A percentile compares a stretch with the other conserved stretches of the same genome.
These are phyloP conservation scores for Xylaria hypoxylon DNA, from an alignment of 2,329 filamentous ascomycete species.

Conservation along the genomic window DNA sequence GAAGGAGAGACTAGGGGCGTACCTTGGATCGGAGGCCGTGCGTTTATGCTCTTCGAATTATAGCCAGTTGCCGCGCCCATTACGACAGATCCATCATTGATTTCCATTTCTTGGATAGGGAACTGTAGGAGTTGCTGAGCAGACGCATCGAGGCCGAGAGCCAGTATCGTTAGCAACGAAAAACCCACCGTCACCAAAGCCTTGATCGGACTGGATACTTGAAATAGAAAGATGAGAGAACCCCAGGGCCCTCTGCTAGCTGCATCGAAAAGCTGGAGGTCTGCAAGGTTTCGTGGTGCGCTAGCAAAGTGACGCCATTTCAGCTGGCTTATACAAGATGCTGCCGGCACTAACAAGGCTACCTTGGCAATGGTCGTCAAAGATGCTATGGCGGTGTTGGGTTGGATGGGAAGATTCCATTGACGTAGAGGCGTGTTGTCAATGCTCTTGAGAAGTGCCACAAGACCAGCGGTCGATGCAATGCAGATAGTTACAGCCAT, in stretches of 20 bases:
- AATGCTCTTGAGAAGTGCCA: conserved; percentile 9
- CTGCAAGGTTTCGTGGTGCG: conserved; percentile 37
- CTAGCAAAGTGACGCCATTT: conserved; percentile 51
- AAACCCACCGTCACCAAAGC: conserved; percentile 28
- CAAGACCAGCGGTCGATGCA: neutral
- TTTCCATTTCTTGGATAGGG: conserved; percentile 19
- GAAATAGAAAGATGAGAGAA: conserved; percentile 32
- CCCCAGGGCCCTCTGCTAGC: conserved; percentile 46
- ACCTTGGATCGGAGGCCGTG: neutral
- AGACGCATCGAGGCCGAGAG: conserved; percentile 40
- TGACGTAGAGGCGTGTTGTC: conserved; percentile 6
- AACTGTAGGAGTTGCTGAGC: conserved; percentile 41
- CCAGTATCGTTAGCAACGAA: conserved; percentile 39
- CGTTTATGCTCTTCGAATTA: conserved; percentile 29
- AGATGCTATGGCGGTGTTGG: conserved; percentile 33
- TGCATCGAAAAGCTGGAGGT: conserved; percentile 43
- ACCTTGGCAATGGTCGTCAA: conserved; percentile 50
- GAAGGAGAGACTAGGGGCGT: neutral
- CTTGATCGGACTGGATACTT: conserved; percentile 17
- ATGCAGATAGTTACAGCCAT: conserved; percentile 10
- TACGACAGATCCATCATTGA: conserved; percentile 30
- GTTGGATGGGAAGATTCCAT: conserved; percentile 15
- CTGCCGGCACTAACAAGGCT: conserved; percentile 48
- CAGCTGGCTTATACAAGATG: conserved; percentile 51
- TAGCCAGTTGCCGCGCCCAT: conserved; percentile 30